Base-by-base conservation (phyloP, 345 rosid species). In the Streptanthus diversifolius region DNA sequence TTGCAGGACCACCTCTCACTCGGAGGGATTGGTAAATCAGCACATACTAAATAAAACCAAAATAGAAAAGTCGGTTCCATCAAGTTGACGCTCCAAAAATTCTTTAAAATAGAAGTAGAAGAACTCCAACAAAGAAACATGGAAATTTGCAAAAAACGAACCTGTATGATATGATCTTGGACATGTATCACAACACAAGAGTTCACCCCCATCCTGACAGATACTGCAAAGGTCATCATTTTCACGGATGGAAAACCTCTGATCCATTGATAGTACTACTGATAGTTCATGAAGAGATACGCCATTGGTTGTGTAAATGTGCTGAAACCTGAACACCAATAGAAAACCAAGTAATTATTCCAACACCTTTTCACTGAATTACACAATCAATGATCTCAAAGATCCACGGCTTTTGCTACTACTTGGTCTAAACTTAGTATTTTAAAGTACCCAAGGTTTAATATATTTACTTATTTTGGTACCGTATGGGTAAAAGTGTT, bases 281-380 rank as follows among this genome's bases (percentile, higher is more conserved):
- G 99, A 82, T 73, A 88, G 79, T 78, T 95, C 99, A 82, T 91
- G 99, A 47, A 95, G 96, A 75, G 99, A 91, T 17, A 95, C 99
- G 6, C 99, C 99, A 80, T 95, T 95, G 51, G 99, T 91, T 59
- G 96, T 95, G 80, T 88, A 95, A 65, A 95, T 95, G 78, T 95
- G 86, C 13, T 88, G 81, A 72, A 91, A 95, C 55, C 99, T 95
- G 89, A 74, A 47, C 63, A 73, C 14, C 47, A 57, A 56, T 6
- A 56, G 35, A 37, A 36, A 33, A 58, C 29, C 33, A 54, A 70
- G 55, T 62, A 49, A 54, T 47, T 48, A 30, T 17, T 56, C 58
- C 13, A 19, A 63, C 22, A n/a, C 17, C 18, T 18, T 53, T n/a
- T 36, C n/a, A n/a, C 62, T 8, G 40, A 32, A 41, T 19, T 35